Evolutionary conservation across 2,329 filamentous ascomycete genomes (phyloP).

Genomic region (Venturia oleaginea): DNA sequence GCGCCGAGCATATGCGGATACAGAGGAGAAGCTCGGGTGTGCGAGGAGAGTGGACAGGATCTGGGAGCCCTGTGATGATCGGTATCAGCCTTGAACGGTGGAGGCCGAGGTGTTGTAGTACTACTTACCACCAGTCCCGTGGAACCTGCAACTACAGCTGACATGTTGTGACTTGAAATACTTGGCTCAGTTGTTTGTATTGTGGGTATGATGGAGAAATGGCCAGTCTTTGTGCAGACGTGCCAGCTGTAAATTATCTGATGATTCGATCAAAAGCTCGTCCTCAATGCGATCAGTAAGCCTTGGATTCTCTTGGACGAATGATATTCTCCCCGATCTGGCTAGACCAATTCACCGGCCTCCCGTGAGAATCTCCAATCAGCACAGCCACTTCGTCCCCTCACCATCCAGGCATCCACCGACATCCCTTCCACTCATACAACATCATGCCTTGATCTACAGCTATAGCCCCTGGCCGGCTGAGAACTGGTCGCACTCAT

Average conservation of each 20-base stretch:
- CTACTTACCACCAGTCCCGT: slow-evolving; percentile 50
- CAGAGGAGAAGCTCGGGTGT: slow-evolving; percentile 41
- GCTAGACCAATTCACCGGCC: neutral
- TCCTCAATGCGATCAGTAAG: neutral
- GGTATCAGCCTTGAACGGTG: slow-evolving; percentile 8
- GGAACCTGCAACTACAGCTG: slow-evolving; percentile 50
- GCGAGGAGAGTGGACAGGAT: slow-evolving; percentile 59
- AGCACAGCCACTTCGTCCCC: neutral
- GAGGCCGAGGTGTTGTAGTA: slow-evolving; percentile 8
- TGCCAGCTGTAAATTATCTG: neutral
- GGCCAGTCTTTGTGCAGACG: neutral
- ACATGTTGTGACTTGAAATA: slow-evolving; percentile 27
- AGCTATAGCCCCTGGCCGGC: neutral
- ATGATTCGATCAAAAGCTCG: neutral
- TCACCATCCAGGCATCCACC: neutral
- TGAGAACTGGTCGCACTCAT: neutral
- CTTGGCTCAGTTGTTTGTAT: neutral
- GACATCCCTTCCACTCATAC: neutral
- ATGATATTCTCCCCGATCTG: neutral
- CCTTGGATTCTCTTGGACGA: neutral
- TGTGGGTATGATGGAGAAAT: neutral
- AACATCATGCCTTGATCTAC: neutral
- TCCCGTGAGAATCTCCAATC: neutral
- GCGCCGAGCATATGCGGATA: slow-evolving; percentile 60
- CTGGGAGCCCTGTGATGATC: slow-evolving; percentile 52